Percentiles rank a stretch among this genome's conserved stretches.
phyloP scores from a whole-genome alignment of 2,329 filamentous ascomycete species.

The Stromatinia cepivora region DNA sequence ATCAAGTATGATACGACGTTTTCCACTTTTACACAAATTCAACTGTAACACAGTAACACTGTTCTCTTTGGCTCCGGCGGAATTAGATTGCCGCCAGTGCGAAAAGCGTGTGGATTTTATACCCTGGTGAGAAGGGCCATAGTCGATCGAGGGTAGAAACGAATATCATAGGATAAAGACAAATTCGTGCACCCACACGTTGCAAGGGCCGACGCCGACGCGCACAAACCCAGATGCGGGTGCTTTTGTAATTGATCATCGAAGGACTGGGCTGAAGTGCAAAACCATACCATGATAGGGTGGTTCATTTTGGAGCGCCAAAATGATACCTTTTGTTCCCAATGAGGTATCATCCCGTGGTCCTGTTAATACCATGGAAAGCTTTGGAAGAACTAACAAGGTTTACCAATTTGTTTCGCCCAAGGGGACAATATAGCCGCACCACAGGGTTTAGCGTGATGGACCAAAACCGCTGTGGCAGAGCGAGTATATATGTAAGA shows the following conservation, averaged over 20 bases:
- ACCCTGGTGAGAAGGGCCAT: conserved; percentile 1
- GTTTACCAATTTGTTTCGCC: conserved; percentile 5
- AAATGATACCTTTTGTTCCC: neutral
- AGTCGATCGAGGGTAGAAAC: conserved; percentile 5
- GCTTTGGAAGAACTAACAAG: conserved; percentile 17
- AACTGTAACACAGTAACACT: neutral
- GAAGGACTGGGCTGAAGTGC: conserved; percentile 7
- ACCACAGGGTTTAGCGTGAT: neutral
- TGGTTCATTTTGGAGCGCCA: conserved; percentile 1
- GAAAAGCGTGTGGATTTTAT: conserved; percentile 1
- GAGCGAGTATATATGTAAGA: neutral
- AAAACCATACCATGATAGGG: conserved; percentile 9
- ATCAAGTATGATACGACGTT: neutral
- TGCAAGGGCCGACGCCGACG: neutral
- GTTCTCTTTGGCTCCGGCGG: conserved; percentile 3
- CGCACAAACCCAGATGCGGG: conserved; percentile 7
- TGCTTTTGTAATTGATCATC: conserved; percentile 4
- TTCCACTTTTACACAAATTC: conserved; percentile 17
- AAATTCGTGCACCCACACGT: neutral
- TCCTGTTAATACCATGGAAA: conserved; percentile 3
- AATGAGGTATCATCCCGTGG: conserved; percentile 1
- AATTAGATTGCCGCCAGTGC: conserved; percentile 10
- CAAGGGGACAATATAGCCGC: neutral
- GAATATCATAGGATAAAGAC: conserved; percentile 13
- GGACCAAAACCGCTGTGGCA: neutral